phyloP scores from a whole-genome alignment of 352 stramenopile species.

The Globisporangium alternatum region DNA sequence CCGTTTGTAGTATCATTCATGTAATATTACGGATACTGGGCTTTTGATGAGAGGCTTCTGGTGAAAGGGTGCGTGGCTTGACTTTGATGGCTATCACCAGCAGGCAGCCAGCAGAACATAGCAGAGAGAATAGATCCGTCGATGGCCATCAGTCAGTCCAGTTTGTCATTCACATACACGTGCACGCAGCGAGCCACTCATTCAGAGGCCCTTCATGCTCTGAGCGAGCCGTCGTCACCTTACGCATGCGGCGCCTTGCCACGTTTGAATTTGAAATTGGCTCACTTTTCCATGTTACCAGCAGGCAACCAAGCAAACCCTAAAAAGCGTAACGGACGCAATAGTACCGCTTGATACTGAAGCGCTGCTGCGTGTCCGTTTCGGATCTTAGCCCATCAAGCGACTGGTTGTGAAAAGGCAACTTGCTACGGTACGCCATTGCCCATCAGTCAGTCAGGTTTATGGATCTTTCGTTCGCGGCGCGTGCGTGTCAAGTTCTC shows the following conservation, averaged over 20 bases:
- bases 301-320: not conserved
- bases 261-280: not conserved
- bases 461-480: not conserved
- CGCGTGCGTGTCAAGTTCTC: constrained; percentile 1
- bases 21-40: no score
- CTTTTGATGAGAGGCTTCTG: no score
- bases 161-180: no score
- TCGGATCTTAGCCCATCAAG: constrained; percentile 5
- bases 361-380: constrained; percentile 1
- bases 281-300: not conserved
- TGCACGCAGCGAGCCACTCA: no score
- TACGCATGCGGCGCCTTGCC: not conserved
- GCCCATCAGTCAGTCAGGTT: not conserved
- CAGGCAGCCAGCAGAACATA: no score
- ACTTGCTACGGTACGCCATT: not conserved
- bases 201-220: no score
- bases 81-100: no score
- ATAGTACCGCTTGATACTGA: not conserved
- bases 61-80: no score
- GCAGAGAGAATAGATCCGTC: no score
- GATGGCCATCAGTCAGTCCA: no score
- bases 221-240: no score
- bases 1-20: no score
- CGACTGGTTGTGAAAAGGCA: not conserved
- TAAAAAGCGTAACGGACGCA: not conserved